These are phyloP conservation scores for Falciphora oryzae DNA, from an alignment of 2,329 filamentous ascomycete species.

Conservation along the genomic window DNA sequence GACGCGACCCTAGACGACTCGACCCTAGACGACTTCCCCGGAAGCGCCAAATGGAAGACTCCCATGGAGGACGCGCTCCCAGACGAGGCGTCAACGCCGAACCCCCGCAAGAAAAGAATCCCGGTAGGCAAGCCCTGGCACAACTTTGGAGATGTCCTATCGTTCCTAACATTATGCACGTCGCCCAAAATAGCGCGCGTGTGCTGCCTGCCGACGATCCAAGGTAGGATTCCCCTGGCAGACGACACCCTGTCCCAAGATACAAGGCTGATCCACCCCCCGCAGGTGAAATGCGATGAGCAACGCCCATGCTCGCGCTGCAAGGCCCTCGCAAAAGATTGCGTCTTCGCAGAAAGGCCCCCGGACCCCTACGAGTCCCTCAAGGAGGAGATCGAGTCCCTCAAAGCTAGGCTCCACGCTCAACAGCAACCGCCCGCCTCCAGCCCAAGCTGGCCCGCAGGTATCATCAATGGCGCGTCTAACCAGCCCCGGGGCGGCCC, in stretches of 20 bases:
- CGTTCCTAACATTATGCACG: too few species aligned
- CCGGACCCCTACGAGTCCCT: constrained; percentile 17
- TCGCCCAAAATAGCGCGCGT: constrained; percentile 19
- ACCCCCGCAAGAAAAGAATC: neutral
- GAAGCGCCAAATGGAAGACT: too few species aligned
- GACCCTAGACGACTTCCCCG: too few species aligned
- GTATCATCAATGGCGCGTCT: too few species aligned
- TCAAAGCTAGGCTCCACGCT: too few species aligned
- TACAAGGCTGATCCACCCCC: neutral
- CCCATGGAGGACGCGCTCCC: too few species aligned
- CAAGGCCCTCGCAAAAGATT: constrained; percentile 17
- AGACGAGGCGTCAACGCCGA: too few species aligned
- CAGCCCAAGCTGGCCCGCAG: too few species aligned
- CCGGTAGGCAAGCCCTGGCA: neutral
- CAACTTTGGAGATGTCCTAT: neutral
- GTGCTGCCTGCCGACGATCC: constrained; percentile 21
- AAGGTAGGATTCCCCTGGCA: constrained; percentile 16
- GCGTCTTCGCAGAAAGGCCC: constrained; percentile 19
- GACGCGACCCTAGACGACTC: too few species aligned
- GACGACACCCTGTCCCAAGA: neutral
- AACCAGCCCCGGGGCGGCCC: too few species aligned
- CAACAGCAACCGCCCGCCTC: too few species aligned
- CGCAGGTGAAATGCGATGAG: constrained; percentile 21
- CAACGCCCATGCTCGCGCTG: constrained; percentile 23
- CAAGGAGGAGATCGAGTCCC: too few species aligned